Evolutionary conservation across 2,329 filamentous ascomycete species (phyloP).

Genomic region (Venturia carpophila): DNA sequence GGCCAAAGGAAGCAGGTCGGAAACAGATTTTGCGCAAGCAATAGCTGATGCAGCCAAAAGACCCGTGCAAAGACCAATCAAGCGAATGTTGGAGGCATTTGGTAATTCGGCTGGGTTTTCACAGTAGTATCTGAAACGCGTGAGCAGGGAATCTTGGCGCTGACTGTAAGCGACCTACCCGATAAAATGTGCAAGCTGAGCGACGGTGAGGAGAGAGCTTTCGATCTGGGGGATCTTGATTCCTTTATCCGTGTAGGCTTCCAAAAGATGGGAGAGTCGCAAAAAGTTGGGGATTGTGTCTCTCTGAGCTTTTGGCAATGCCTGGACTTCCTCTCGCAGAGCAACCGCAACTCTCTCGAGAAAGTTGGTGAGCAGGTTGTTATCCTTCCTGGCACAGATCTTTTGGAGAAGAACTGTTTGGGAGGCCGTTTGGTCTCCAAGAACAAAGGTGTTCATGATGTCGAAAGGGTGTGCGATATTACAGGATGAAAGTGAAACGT

Average conservation of each 20-base stretch:
- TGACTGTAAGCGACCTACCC: conserved; percentile 43
- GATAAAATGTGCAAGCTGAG: conserved; percentile 62
- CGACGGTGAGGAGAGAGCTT: conserved; percentile 55
- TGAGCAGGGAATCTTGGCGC: conserved; percentile 20
- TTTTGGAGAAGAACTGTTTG: conserved; percentile 54
- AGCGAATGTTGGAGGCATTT: conserved; percentile 41
- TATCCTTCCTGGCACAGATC: conserved; percentile 41
- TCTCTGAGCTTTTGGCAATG: conserved; percentile 50
- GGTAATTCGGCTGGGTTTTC: conserved; percentile 48
- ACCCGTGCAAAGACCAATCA: conserved; percentile 61
- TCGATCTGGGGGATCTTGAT: conserved; percentile 56
- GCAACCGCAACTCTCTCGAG: conserved; percentile 51
- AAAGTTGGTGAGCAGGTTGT: conserved; percentile 55
- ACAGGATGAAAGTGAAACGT: not conserved
- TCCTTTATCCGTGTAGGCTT: conserved; percentile 52
- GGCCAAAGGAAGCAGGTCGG: conserved; percentile 53
- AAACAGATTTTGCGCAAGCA: conserved; percentile 54
- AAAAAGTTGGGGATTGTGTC: conserved; percentile 54
- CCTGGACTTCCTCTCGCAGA: conserved; percentile 53
- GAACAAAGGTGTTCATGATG: conserved; percentile 49
- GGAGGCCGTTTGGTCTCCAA: conserved; percentile 64
- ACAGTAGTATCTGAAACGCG: conserved; percentile 36
- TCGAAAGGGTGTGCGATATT: not conserved
- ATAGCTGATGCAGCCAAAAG: conserved; percentile 62
- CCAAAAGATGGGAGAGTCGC: conserved; percentile 56